Conservation (phyloP, 371 early-diverging fungal species). For the Mortierella sp. region DNA sequence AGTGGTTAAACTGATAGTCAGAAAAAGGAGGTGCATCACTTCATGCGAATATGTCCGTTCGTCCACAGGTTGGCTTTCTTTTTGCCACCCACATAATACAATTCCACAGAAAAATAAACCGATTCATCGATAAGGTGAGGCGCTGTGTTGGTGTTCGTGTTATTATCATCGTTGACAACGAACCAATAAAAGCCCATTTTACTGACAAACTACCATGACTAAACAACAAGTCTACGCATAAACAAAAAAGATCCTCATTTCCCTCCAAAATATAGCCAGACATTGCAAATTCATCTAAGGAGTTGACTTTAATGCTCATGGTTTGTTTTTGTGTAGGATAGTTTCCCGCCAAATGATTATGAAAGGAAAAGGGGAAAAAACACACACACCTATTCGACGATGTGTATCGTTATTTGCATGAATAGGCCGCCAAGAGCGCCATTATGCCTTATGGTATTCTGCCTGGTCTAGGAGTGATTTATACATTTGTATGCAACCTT, state of each 20-base stretch:
- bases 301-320: background rate
- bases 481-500: background rate
- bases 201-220: background rate
- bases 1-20: no score
- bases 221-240: background rate
- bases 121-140: background rate
- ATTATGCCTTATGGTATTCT: no score
- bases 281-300: background rate
- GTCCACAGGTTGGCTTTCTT: background rate
- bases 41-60: background rate
- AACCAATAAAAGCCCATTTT: background rate
- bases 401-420: background rate
- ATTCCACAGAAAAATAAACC: background rate
- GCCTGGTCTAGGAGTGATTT: no score
- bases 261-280: slow-evolving; percentile 11
- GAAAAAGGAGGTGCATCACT: background rate
- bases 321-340: background rate
- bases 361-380: background rate
- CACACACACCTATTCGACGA: background rate
- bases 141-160: background rate
- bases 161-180: background rate
- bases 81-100: background rate
- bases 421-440: background rate
- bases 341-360: background rate
- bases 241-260: background rate